Percentiles rank a stretch among this genome's conserved stretches.
phyloP scores from a whole-genome alignment of 2,329 filamentous ascomycete species.

The Trichoderma citrinoviride region DNA sequence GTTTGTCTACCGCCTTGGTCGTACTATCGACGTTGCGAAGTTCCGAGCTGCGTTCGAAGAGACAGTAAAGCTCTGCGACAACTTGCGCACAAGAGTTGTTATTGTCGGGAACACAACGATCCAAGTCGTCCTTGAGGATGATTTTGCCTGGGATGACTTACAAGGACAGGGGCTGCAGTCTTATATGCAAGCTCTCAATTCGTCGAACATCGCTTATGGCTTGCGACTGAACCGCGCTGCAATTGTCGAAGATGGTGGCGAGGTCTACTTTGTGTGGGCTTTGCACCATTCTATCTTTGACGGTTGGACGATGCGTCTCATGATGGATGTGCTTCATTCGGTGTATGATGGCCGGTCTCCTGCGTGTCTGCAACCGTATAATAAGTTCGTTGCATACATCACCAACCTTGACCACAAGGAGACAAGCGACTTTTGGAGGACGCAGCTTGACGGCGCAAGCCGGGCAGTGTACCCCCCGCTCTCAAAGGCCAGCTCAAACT shows the following conservation, averaged over 20 bases:
- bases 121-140: constrained; percentile 2
- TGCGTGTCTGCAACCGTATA: background rate
- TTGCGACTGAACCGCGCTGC: background rate
- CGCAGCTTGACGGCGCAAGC: background rate
- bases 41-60: constrained; percentile 22
- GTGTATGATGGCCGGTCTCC: background rate
- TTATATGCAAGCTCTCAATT: background rate
- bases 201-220: background rate
- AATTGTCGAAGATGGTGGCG: background rate
- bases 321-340: constrained; percentile 21
- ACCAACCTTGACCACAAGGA: background rate
- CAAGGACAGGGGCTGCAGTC: background rate
- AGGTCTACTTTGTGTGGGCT: constrained; percentile 26
- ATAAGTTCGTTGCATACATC: background rate
- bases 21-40: background rate
- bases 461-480: background rate
- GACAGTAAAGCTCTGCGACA: background rate
- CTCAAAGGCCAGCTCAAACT: background rate
- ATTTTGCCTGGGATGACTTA: background rate
- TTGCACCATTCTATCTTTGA: constrained; percentile 33
- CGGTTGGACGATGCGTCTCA: constrained; percentile 28
- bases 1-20: background rate
- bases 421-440: background rate
- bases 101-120: background rate
- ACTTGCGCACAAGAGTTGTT: constrained; percentile 24